A percentile compares a stretch with the other conserved stretches of the same genome.
phyloP scores from a whole-genome alignment of 129 eudicot species.

The Smallanthus sonchifolius region DNA sequence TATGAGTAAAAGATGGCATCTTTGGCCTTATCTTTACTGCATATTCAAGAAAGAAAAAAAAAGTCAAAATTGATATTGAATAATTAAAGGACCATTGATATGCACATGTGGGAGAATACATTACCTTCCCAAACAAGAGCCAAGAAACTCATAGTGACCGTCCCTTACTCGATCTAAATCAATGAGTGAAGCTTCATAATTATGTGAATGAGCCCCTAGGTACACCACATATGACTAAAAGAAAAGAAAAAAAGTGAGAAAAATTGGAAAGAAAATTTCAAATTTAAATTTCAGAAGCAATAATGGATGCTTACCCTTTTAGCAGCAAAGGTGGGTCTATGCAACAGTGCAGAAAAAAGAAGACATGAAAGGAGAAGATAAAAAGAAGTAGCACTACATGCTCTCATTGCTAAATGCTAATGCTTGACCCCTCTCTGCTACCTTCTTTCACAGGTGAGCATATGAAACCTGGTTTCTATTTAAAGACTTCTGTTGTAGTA shows the following conservation, averaged over 20 bases:
- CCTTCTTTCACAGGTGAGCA: slow-evolving; percentile 22
- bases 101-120: slow-evolving; percentile 9
- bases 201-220: slow-evolving; percentile 86
- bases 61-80: background rate
- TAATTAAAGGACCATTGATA: background rate
- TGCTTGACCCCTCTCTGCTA: slow-evolving; percentile 27
- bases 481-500: slow-evolving; percentile 39
- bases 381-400: slow-evolving; percentile 35
- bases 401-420: slow-evolving; percentile 38
- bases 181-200: slow-evolving; percentile 25
- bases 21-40: slow-evolving; percentile 61
- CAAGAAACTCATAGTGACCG: slow-evolving; percentile 72
- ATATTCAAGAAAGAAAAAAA: background rate
- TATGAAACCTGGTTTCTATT: slow-evolving; percentile 27
- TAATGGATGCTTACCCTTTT: slow-evolving; percentile 60
- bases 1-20: slow-evolving; percentile 86
- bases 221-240: slow-evolving; percentile 75
- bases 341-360: slow-evolving; percentile 41
- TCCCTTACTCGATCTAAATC: slow-evolving; percentile 61
- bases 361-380: slow-evolving; percentile 39
- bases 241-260: background rate
- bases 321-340: slow-evolving; percentile 56
- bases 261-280: background rate
- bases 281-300: background rate
- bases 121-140: slow-evolving; percentile 84